phyloP scores from a whole-genome alignment of 306 rosid species.

The Comarum palustre region DNA sequence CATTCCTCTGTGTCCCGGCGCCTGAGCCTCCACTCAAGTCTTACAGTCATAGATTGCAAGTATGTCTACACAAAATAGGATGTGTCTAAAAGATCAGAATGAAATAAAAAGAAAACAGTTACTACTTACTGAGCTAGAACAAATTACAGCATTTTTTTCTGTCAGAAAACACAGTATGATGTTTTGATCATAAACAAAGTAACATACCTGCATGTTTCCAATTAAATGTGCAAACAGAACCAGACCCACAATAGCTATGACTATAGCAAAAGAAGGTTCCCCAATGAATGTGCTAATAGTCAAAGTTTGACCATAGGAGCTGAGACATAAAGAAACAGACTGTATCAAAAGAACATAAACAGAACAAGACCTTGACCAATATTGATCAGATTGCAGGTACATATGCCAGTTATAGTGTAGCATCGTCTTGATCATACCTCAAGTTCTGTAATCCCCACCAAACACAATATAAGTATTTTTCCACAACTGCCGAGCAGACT shows the following conservation, averaged over 20 bases:
- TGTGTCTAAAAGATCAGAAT: slow-evolving; percentile 12
- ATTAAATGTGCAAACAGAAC: slow-evolving; percentile 89
- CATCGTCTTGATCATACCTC: slow-evolving; percentile 47
- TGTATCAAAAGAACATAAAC: neutral
- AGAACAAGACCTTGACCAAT: neutral
- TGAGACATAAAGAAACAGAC: slow-evolving; percentile 29
- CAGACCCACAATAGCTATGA: slow-evolving; percentile 71
- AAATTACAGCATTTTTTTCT: neutral
- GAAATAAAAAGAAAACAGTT: neutral
- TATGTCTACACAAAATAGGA: slow-evolving; percentile 57
- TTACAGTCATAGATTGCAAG: slow-evolving; percentile 84
- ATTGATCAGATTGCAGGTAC: neutral
- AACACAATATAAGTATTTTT: slow-evolving; percentile 83
- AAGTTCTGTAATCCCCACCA: slow-evolving; percentile 99
- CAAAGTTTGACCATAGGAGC: slow-evolving; percentile 78
- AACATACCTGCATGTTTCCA: slow-evolving; percentile 91
- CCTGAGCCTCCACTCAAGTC: slow-evolving; percentile 91
- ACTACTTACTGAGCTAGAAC: neutral
- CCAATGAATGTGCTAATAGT: slow-evolving; percentile 59
- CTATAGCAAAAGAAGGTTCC: slow-evolving; percentile 82
- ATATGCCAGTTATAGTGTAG: neutral
- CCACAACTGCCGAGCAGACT: slow-evolving; percentile 44
- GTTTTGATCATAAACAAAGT: neutral
- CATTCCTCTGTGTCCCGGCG: slow-evolving; percentile 90
- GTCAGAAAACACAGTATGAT: neutral